Evolutionary conservation across 306 rosid genomes (phyloP), one percentile per base, ranked within the genome.

Genomic region (Trifolium repens): DNA sequence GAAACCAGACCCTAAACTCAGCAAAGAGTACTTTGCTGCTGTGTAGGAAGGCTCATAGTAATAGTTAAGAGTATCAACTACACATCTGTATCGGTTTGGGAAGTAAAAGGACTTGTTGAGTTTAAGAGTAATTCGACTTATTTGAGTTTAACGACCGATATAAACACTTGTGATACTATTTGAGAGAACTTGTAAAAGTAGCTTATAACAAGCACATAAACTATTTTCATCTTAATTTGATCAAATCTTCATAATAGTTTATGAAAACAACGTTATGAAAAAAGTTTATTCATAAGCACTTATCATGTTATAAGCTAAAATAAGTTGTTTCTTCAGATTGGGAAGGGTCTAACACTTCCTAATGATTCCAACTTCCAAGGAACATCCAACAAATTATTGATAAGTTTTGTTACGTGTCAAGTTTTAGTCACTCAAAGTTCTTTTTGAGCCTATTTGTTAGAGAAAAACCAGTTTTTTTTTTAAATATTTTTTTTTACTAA

Each of bases 1-100:
- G 99, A 94, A 94, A 85, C 97, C 99, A 59, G 99, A 94, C 83
- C 99, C 97, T 46, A 94, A 94, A 85, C 89, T 83, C 75, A 91
- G 97, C 96, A 92, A 92, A 76, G 99, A 92, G 77, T 94, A 94
- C 87, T 94, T 92, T 44, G 64, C 97, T 7, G 97, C 99, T 2
- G 84, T 94, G 44, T 90, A 91, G 80, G 70, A 40, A 52, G 52
- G 15, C 40, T 77, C 22, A 46, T 40, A 4, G 49, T 72, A 42
- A 40, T 34, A 2, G 30, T 69, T 16, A 76, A 53, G 78, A 81
- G 71, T 57, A 61, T 63, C 26, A 39, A 37, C 69, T 82, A 69
- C 80, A 50, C 79, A 50, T 86, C 67, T 67, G 70, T 78, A 81
- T 81, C 68, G 62, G 50, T 76, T 77, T 32, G 83, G 69, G 68